phyloP scores from a whole-genome alignment of 495 filamentous ascomycete species.

The Neurospora sp. region DNA sequence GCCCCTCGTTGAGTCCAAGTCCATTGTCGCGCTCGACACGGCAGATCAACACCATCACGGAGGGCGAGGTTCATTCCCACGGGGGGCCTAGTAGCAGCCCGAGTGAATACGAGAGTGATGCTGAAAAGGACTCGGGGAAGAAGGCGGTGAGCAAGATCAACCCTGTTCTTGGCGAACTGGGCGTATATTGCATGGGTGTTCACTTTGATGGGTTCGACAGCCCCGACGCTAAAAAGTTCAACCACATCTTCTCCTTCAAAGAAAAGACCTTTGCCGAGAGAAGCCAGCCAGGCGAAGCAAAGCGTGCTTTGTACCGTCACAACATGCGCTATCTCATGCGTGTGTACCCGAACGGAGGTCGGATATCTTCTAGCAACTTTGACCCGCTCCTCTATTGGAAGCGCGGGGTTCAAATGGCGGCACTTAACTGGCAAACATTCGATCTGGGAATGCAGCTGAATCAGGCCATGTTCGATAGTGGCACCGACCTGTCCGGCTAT shows the following conservation, averaged over 20 bases:
- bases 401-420: conserved; percentile 91
- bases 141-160: conserved; percentile 77
- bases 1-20: conserved; percentile 38
- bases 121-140: conserved; percentile 43
- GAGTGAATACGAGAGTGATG: conserved; percentile 49
- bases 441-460: conserved; percentile 92
- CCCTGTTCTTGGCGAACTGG: conserved; percentile 71
- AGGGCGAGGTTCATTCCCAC: conserved; percentile 32
- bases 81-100: conserved; percentile 42
- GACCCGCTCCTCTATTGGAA: conserved; percentile 89
- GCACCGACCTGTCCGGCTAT: conserved; percentile 78
- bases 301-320: conserved; percentile 68
- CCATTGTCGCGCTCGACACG: conserved; percentile 25
- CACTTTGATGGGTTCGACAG: conserved; percentile 69
- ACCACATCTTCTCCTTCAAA: conserved; percentile 89
- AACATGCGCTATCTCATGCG: conserved; percentile 89
- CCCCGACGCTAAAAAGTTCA: conserved; percentile 69
- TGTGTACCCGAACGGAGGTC: conserved; percentile 76
- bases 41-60: conserved; percentile 38
- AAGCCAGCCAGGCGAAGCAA: conserved; percentile 59
- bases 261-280: conserved; percentile 75
- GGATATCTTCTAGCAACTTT: conserved; percentile 81
- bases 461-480: conserved; percentile 95
- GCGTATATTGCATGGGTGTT: conserved; percentile 79
- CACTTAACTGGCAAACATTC: conserved; percentile 97